Base-by-base conservation (phyloP, 352 stramenopile species). In the Phytophthora uliginosa region DNA sequence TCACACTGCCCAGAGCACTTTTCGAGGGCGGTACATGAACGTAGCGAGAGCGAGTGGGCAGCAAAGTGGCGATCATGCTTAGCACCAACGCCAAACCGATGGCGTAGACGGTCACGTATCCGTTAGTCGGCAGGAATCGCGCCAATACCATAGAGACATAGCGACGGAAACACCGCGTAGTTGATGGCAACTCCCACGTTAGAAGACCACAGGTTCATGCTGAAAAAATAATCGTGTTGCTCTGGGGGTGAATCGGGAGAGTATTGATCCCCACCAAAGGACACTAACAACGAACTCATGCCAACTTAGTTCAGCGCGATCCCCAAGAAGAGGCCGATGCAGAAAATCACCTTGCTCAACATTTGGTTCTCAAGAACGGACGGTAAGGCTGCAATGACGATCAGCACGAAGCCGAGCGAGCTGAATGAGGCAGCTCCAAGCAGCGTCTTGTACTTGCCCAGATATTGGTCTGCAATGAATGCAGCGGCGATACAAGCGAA, bases 141-240 rank as follows among this genome's bases (percentile, higher is more conserved):
- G 4, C 75, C 78, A n/a, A 82, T 77, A 17, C 89, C 88, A 56
- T 96, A 82, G 40, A 95, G 78, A 59, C 73, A 93, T 24, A 97
- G 66, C 48, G 82, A 86, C 24, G 86, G 85, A 34, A 96, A 82
- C 42, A 93, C 81, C 7, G 74, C 87, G 74, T 93, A 97, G 58
- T 80, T 86, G 59, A 95, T 81, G n/a, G 77, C 59, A 7, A 86
- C 78, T 33, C 89, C 89, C 48, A 91, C 69, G 66, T 95, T 96
- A 64, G 94, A 82, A 31, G 69, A 73, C 66, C 78, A 93, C 77
- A 95, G 95, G 62, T 93, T 93, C 58, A 81, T 89, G 64, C 78
- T 90, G 76, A 95, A 96, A 76, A 85, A 96, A 18, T 69, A 80
- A 24, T 74, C 69, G 56, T 88, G 85, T 20, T 86, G 64, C 22